Evolutionary conservation across 2,329 filamentous ascomycete species (phyloP), one percentile per base, ranked within the genome.

Genomic region (Blastomyces gilchristii): DNA sequence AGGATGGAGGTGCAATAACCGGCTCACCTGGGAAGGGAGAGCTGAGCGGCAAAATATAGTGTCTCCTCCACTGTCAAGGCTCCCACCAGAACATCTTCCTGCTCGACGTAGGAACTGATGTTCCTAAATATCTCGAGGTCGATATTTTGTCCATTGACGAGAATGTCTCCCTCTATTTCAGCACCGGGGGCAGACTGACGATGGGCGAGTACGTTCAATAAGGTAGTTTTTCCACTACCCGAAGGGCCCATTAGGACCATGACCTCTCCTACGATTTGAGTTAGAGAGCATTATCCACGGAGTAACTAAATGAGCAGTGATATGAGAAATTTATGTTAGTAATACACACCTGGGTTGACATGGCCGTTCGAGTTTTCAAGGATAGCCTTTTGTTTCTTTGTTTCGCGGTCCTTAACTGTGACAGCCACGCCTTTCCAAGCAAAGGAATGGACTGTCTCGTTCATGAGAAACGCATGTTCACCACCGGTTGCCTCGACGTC

Each of bases 71-170:
- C 89, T 0, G 90, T 95, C 67, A 95, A 78, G 0, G 87, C 87
- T 4, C 90, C 91, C 60, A 93, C 88, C 14, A 95, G 80, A 0
- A 89, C 87, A 78, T 96, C 91, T 67, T 95, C 90, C 73, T 96
- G 91, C 77, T 96, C 91, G 28, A 95, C 91, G 71, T 91, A 95
- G 57, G 85, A 85, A 62, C 84, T 87, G 59, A 93, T 80, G 58
- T 83, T 80, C 22, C 85, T 83, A 68, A 93, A 87, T 0, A 78
- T 77, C 8, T 78, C 72, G 8, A 79, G 74, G 0, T 84, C 80
- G 3, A 85, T 76, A 3, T 75, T 70, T 1, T 71, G 72, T 39
- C 88, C 88, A 73, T 94, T 91, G 67, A 90, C 80, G 62, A 83
- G 79, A 16, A 85, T 78, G 2, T 78, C 72, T 18, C 84, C 83